phyloP scores from a whole-genome alignment of 805 yeast genomes.

The Cyberlindnera veronae region DNA sequence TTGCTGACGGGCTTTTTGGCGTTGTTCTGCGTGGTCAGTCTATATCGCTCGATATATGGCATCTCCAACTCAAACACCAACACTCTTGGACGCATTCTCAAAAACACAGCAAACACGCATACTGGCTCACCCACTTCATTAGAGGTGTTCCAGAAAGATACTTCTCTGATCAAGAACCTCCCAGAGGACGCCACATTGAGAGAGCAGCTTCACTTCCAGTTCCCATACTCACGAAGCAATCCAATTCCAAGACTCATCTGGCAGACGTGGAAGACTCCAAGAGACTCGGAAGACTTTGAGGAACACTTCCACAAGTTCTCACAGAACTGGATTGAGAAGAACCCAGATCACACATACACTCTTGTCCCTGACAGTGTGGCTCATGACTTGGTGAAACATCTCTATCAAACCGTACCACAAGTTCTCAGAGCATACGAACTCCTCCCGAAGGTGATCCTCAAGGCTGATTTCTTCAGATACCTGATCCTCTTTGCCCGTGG shows the following conservation, averaged over 20 bases:
- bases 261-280: constrained; percentile 89
- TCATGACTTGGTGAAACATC: constrained; percentile 47
- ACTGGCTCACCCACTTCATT: constrained; percentile 1
- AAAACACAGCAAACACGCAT: background rate
- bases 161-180: constrained; percentile 3
- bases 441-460: constrained; percentile 77
- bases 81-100: background rate
- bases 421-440: constrained; percentile 69
- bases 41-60: constrained; percentile 17
- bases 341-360: constrained; percentile 66
- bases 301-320: constrained; percentile 45
- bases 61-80: constrained; percentile 5
- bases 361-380: constrained; percentile 70
- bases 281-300: constrained; percentile 56
- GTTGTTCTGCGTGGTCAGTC: constrained; percentile 4
- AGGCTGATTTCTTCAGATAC: constrained; percentile 93
- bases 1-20: constrained; percentile 1
- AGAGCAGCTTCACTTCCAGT: constrained; percentile 63
- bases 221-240: constrained; percentile 66
- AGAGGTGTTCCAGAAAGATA: constrained; percentile 7
- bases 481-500: constrained; percentile 85
- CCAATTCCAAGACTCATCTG: constrained; percentile 79
- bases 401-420: constrained; percentile 71
- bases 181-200: constrained; percentile 30
- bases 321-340: constrained; percentile 59